Evolutionary conservation across 495 filamentous ascomycete genomes (phyloP), one percentile per base, ranked within the genome.

Genomic region (Hypoxylon fragiforme): DNA sequence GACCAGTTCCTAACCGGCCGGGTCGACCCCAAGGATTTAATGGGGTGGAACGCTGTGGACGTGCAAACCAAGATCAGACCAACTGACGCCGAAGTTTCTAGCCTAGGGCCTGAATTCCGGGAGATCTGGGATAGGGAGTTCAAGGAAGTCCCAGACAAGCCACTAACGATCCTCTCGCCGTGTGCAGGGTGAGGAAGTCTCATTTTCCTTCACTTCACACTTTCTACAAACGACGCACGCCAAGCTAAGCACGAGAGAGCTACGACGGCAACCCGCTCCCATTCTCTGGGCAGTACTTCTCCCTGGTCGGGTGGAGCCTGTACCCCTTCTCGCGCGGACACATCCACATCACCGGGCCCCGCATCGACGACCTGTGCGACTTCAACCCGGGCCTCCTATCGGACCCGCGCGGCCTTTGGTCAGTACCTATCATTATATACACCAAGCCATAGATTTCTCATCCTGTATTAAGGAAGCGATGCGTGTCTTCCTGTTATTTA

Each of bases 321-420:
- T 78, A 83, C 53, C 81, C 81, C 3, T 75, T 70, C 41, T 80
- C 80, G 12, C 78, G 78, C 7, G 80, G 81, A 8, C 63, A 69
- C 43, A 65, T 83, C 13, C 24, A 28, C 24, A 28, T 28, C 9
- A 28, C 24, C 4, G 24, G 24, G 24, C 24, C 24, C 24, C 4
- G 24, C 9, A 28, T 28, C 24, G 24, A 28, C 24, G 24, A 28
- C 24, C 24, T 9, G 24, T 28, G 24, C 9, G 24, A 28, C 24
- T 28, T 28, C 9, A 9, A 28, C 24, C 24, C 24, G 9, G 24
- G 24, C 24, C 4, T 28, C 24, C 24, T 28, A 4, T 28, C 24
- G 24, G 24, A 28, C 9, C 24, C 24, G 4, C 24, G 9, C 4
- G 24, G 24, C 4, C 24, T 28, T n/a, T n/a, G n/a, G n/a, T n/a